Conservation (phyloP, 306 rosid species). For the Parietaria judaica region DNA sequence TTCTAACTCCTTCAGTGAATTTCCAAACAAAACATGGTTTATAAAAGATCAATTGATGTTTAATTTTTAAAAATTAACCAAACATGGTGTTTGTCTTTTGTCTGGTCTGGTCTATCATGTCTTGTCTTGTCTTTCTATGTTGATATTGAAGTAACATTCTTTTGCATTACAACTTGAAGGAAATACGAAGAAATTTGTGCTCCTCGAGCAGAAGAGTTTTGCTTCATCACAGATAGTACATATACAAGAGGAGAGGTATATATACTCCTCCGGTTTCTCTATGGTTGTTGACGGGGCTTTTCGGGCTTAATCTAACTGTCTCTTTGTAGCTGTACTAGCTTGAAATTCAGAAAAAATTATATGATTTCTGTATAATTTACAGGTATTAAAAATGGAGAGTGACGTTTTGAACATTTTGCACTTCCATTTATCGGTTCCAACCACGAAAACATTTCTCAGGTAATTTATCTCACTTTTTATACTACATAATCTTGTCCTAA, state of each 20-base stretch:
- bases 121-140: conserved; percentile 3
- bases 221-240: conserved; percentile 77
- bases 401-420: conserved; percentile 54
- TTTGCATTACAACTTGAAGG: conserved; percentile 36
- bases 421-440: conserved; percentile 71
- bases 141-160: conserved; percentile 11
- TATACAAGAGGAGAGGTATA: conserved; percentile 65
- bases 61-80: too few species aligned
- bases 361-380: conserved; percentile 16
- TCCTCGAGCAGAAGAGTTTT: conserved; percentile 72
- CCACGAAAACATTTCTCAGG: conserved; percentile 87
- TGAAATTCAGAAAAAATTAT: conserved; percentile 1
- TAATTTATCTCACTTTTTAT: conserved; percentile 19
- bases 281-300: too few species aligned
- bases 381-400: conserved; percentile 77
- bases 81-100: too few species aligned
- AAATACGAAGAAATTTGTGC: conserved; percentile 88
- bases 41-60: too few species aligned
- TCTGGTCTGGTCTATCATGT: too few species aligned
- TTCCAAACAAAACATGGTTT: too few species aligned
- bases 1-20: too few species aligned
- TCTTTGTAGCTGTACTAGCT: neutral
- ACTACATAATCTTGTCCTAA: neutral
- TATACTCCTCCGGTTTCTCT: conserved; percentile 8
- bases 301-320: neutral